These are phyloP conservation scores for Linnemannia elongata DNA, from an alignment of 192 early-diverging fungal genomes.

Conservation along the genomic window DNA sequence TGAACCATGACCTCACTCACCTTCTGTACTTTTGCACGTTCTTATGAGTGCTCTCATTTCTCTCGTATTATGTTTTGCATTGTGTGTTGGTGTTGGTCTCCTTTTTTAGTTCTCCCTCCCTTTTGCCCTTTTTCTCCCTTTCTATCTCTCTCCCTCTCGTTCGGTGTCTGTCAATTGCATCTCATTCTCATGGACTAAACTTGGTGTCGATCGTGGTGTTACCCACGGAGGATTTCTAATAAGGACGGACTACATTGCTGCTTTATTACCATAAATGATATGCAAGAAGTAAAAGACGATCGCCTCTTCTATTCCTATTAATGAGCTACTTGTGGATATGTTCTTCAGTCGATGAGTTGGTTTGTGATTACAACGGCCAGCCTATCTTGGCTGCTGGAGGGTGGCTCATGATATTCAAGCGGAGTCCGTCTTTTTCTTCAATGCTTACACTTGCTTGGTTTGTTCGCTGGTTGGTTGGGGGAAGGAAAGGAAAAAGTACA, in stretches of 20 bases:
- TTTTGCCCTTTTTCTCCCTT: not conserved
- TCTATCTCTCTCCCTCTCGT: not conserved
- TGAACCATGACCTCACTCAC: not conserved
- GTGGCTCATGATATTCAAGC: slow-evolving; percentile 2
- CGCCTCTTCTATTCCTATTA: not conserved
- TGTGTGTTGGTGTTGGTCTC: not conserved
- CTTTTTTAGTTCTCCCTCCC: not conserved
- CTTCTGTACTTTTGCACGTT: not conserved
- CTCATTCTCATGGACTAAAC: not conserved
- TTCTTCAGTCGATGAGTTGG: not conserved
- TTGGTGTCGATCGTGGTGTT: slow-evolving; percentile 3
- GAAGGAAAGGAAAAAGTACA: too few relatives aligned
- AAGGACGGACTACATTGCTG: not conserved
- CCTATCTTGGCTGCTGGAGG: not conserved
- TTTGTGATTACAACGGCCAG: not conserved
- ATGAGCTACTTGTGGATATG: not conserved
- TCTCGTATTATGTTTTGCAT: not conserved
- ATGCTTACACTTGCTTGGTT: not conserved
- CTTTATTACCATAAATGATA: not conserved
- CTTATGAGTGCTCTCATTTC: not conserved
- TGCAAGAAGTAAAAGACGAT: not conserved
- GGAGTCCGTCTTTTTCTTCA: not conserved
- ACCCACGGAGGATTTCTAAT: slow-evolving; percentile 4
- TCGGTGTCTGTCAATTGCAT: not conserved
- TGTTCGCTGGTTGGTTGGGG: too few relatives aligned